Conservation (phyloP, 139 green algal genomes). For the Tetraselmis striata region DNA sequence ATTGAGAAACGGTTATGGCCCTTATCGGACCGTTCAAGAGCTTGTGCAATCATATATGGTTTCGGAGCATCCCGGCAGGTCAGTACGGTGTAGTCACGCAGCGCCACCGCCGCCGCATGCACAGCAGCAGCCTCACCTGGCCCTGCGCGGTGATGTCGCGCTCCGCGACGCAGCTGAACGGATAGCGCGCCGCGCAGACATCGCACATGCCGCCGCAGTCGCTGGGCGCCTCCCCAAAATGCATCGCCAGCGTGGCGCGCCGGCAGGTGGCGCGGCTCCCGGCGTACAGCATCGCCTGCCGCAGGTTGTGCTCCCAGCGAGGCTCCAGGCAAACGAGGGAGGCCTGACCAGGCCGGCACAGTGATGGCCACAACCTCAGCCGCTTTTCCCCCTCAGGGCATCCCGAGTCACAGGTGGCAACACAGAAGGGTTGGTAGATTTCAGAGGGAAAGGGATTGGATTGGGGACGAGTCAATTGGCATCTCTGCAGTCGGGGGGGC, state of each 20-base stretch:
- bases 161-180: not conserved
- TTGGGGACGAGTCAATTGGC: too few species aligned
- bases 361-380: not conserved
- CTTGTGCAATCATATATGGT: conserved; percentile 9
- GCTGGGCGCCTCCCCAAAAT: conserved; percentile 56
- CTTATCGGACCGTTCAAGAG: too few species aligned
- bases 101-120: conserved; percentile 2
- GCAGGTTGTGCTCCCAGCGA: conserved; percentile 47
- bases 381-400: not conserved
- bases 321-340: conserved; percentile 55
- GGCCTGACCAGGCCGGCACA: conserved; percentile 46
- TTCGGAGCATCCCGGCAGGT: not conserved
- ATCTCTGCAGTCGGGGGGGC: too few species aligned
- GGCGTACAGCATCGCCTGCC: conserved; percentile 44
- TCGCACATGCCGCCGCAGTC: conserved; percentile 48
- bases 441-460: not conserved
- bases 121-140: not conserved
- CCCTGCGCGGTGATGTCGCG: not conserved
- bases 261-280: conserved; percentile 32
- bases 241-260: conserved; percentile 36
- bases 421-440: not conserved
- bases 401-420: too few species aligned
- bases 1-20: too few species aligned
- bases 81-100: not conserved
- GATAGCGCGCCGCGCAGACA: conserved; percentile 11